Conservation (phyloP, 192 early-diverging fungal genomes). For the Paraglomus brasilianum region DNA sequence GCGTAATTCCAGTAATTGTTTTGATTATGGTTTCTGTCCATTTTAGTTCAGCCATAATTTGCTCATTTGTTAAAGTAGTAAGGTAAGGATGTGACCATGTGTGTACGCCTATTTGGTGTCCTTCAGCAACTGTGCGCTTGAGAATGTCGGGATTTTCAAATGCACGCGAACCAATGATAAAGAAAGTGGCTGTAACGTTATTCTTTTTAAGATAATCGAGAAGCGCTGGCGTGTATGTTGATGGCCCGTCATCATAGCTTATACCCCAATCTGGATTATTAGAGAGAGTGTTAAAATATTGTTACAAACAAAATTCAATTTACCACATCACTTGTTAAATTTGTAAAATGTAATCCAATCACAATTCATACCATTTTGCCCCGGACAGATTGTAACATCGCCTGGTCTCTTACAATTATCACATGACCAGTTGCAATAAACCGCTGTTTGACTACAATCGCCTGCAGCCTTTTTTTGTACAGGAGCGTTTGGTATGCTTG, state of each 20-base stretch:
- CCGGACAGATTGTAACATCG: conserved; percentile 8
- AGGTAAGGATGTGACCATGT: conserved; percentile 62
- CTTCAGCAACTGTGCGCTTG: conserved; percentile 35
- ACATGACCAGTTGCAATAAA: conserved; percentile 3
- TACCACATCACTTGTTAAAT: too few species aligned
- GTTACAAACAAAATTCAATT: too few species aligned
- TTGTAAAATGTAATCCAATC: conserved; percentile 24
- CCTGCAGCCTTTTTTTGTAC: not conserved
- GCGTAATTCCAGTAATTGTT: conserved; percentile 45
- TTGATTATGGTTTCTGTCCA: conserved; percentile 55
- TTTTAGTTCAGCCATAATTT: conserved; percentile 61
- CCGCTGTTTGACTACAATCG: not conserved
- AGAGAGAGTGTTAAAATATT: too few species aligned
- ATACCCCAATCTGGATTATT: conserved; percentile 42
- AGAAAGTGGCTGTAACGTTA: conserved; percentile 47
- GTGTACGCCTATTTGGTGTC: conserved; percentile 50
- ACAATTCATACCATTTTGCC: conserved; percentile 4
- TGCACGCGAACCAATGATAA: conserved; percentile 47
- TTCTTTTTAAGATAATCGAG: conserved; percentile 43
- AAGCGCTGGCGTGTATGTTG: conserved; percentile 33
- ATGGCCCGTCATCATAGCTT: conserved; percentile 56
- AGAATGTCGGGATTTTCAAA: conserved; percentile 40
- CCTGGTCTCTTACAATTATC: not conserved
- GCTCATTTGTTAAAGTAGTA: conserved; percentile 56
- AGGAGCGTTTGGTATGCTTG: not conserved